Evolutionary conservation across 768 basidiomycete species (phyloP), one percentile per base, ranked within the genome.

Genomic region (Boletales sp.): DNA sequence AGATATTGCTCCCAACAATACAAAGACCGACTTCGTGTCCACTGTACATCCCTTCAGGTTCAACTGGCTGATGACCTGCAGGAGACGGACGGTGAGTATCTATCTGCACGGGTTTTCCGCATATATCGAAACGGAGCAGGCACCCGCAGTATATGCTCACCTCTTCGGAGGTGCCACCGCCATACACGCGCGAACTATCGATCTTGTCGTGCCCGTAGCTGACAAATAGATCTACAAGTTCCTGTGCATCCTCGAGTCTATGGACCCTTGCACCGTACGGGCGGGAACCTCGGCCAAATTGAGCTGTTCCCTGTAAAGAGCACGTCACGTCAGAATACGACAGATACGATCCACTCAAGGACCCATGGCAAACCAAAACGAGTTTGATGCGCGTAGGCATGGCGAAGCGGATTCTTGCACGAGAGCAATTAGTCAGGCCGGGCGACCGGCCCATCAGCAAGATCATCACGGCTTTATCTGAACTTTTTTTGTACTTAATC

Each of bases 1-100:
- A 28, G 25, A 4, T 5, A 28, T 28, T 28, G 25, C 25, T 28
- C 25, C 25, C 25, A 28, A 28, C 25, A 28, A 5, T 2, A 5
- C 28, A 21, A 41, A 30, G 14, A 58, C 57, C 4, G 3, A 62
- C 53, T 59, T 59, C 15, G 57, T 62, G 43, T 57, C 63, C 37
- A 57, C 56, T 1, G 57, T 56, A 42, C 53, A 56, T 33, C 53
- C 57, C 19, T 47, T 53, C 41, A 55, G 37, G 37, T 61, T 49
- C 4, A 64, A 36, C 42, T 54, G 34, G 13, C 50, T 5, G 36
- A 60, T 48, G 28, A 60, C 9, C 57, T 60, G 39, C 8, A 12
- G 21, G 19, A 18, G 34, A n/a, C 14, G 31, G 44, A 15, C 5
- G 8, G 8, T 36, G 25, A 41, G 21, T 11, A 18, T 25, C 8